Evolutionary conservation across 257 asterid species (phyloP).

Genomic region (Solanum neorickii): DNA sequence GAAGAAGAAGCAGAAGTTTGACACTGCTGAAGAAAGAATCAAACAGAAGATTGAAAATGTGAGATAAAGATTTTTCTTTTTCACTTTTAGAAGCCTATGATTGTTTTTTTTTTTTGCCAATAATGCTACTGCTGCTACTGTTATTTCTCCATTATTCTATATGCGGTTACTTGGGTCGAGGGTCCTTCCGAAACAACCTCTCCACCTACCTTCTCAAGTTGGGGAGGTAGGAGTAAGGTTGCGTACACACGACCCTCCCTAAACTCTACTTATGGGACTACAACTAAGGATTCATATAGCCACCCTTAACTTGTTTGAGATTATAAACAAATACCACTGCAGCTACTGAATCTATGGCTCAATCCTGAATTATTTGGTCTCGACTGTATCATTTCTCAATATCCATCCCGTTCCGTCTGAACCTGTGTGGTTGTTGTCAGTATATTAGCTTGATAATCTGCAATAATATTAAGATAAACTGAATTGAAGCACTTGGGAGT

Average conservation of each 20-base stretch:
- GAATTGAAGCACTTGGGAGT: neutral
- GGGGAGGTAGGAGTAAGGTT: neutral
- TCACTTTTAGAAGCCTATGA: neutral
- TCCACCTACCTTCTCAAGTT: neutral
- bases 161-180: neutral
- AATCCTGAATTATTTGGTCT: neutral
- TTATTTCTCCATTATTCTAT: neutral
- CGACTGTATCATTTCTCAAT: neutral
- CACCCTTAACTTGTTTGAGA: no score
- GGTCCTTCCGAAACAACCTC: neutral
- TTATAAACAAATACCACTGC: neutral
- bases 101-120: neutral
- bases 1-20: constrained; percentile 50
- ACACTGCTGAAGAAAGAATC: constrained; percentile 76
- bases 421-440: neutral
- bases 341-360: neutral
- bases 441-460: neutral
- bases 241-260: neutral
- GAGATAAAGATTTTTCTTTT: neutral
- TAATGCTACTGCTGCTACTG: neutral
- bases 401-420: neutral
- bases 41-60: constrained; percentile 55
- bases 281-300: neutral
- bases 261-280: neutral
- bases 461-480: neutral